A percentile compares a stretch with the other conserved stretches of the same genome.
Evolutionary conservation across 73 alveolate species (phyloP).

Genomic region (Paramecium sonneborni): DNA sequence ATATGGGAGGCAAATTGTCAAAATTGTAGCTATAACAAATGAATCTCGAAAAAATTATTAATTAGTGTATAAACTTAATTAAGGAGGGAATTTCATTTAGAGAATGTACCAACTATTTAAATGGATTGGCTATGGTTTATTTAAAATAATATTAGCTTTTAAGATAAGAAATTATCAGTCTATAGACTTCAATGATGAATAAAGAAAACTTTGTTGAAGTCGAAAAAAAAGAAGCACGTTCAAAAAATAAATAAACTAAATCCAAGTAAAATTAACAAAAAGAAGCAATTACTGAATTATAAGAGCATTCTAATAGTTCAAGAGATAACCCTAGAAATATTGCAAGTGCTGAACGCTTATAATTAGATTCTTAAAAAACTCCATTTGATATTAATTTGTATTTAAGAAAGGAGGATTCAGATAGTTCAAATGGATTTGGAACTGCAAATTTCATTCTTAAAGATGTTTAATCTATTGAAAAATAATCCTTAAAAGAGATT

Average conservation of each 20-base stretch:
- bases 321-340: slow-evolving; percentile 46
- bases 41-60: neutral
- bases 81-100: slow-evolving; percentile 11
- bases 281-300: neutral
- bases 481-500: slow-evolving; percentile 15
- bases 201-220: neutral
- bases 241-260: neutral
- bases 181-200: neutral
- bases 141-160: neutral
- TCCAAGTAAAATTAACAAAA: neutral
- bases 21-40: neutral
- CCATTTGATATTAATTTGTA: neutral
- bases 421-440: neutral
- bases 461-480: slow-evolving; percentile 3
- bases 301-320: slow-evolving; percentile 33
- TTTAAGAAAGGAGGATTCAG: neutral
- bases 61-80: neutral
- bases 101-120: neutral
- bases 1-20: neutral
- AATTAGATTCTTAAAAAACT: neutral
- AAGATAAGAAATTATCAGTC: neutral
- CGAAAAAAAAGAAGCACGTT: neutral
- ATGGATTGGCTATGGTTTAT: slow-evolving; percentile 25
- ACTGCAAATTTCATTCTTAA: neutral
- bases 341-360: neutral